These are phyloP conservation scores for Eucalyptus cloeziana DNA, from an alignment of 345 rosid genomes.

Conservation along the genomic window DNA sequence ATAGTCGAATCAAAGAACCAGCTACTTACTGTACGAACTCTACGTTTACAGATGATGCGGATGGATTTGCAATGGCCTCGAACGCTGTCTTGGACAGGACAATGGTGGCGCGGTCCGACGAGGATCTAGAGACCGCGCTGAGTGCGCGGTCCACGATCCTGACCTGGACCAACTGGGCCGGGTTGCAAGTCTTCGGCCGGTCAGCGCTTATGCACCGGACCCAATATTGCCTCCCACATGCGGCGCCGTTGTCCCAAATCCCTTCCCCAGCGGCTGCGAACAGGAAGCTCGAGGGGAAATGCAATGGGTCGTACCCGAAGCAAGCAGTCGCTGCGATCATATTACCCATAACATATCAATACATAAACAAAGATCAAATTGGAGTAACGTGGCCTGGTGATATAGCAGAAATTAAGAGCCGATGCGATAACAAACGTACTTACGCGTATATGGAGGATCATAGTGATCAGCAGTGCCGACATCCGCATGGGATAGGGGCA, in stretches of 20 bases:
- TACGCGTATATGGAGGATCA: slow-evolving; percentile 36
- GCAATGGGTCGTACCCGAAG: slow-evolving; percentile 13
- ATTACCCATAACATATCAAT: neutral
- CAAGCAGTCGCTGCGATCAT: slow-evolving; percentile 41
- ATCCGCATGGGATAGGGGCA: slow-evolving; percentile 5
- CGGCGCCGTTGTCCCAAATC: slow-evolving; percentile 60
- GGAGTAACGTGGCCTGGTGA: neutral
- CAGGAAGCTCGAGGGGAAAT: slow-evolving; percentile 32
- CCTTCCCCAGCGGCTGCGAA: slow-evolving; percentile 54
- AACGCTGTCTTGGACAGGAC: slow-evolving; percentile 39
- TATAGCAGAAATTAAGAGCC: neutral
- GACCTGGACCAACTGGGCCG: slow-evolving; percentile 11
- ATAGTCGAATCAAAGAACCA: neutral
- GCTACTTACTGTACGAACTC: slow-evolving; percentile 31
- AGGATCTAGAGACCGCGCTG: slow-evolving; percentile 22
- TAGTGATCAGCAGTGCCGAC: slow-evolving; percentile 29
- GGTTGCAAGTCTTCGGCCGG: slow-evolving; percentile 10
- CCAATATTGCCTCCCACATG: slow-evolving; percentile 44
- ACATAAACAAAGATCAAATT: neutral
- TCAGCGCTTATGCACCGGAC: slow-evolving; percentile 48
- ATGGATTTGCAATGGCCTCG: slow-evolving; percentile 8
- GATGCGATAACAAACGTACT: neutral
- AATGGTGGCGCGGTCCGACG: slow-evolving; percentile 11
- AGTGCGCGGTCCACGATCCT: slow-evolving; percentile 33
- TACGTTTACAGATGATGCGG: slow-evolving; percentile 22